Evolutionary conservation across 1,139 yeast genomes (phyloP).

Genomic region (Eremothecium gossypii): DNA sequence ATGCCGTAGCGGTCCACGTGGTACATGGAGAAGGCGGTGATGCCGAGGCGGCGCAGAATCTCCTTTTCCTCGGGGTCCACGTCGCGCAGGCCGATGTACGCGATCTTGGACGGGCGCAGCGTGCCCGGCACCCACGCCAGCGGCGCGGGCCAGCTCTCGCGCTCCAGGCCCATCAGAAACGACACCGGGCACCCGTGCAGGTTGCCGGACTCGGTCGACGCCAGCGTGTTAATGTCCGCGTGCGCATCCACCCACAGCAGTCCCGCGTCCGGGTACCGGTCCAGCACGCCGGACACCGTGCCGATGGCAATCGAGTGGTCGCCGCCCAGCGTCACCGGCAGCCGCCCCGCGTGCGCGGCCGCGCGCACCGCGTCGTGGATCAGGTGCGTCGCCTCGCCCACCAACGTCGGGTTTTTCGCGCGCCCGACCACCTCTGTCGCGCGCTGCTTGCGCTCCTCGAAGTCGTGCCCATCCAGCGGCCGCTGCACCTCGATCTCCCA

Average conservation of each 20-base stretch:
- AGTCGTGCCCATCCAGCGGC: slow-evolving; percentile 47
- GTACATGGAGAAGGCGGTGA: slow-evolving; percentile 90
- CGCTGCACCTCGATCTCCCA: slow-evolving; percentile 55
- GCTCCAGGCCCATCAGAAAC: slow-evolving; percentile 69
- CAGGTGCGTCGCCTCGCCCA: slow-evolving; percentile 58
- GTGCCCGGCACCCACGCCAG: slow-evolving; percentile 68
- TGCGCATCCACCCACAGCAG: slow-evolving; percentile 97
- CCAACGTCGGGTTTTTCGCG: slow-evolving; percentile 70
- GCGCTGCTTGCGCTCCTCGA: slow-evolving; percentile 33
- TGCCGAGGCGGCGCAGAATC: slow-evolving; percentile 59
- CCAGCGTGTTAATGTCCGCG: slow-evolving; percentile 92
- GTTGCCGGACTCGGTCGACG: slow-evolving; percentile 78
- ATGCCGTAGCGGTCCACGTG: slow-evolving; percentile 93
- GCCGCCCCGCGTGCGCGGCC: slow-evolving; percentile 38
- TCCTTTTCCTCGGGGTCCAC: slow-evolving; percentile 80
- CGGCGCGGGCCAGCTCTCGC: slow-evolving; percentile 50
- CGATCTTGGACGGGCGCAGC: slow-evolving; percentile 62
- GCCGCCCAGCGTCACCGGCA: slow-evolving; percentile 88
- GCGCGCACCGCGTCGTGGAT: slow-evolving; percentile 54
- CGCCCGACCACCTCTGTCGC: slow-evolving; percentile 41
- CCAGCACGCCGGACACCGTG: slow-evolving; percentile 76
- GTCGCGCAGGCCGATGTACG: slow-evolving; percentile 91
- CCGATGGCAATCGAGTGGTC: slow-evolving; percentile 97
- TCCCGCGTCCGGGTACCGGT: slow-evolving; percentile 77
- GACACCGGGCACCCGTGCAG: slow-evolving; percentile 96